Base-by-base conservation (phyloP, 495 filamentous ascomycete genomes). In the Trichoderma erinaceum region DNA sequence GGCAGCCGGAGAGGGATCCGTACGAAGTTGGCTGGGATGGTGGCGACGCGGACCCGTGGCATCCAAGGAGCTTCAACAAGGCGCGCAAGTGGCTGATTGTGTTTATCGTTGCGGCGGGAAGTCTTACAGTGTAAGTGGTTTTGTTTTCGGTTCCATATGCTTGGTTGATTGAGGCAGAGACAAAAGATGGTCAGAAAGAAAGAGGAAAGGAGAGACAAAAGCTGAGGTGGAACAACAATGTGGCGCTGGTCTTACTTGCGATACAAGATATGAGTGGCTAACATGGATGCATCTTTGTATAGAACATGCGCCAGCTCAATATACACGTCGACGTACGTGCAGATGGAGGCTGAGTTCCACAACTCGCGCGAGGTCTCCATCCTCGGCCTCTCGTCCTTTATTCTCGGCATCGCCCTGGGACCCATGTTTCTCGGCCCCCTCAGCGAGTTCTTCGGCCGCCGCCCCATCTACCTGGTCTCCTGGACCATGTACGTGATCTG, bases 221-320 rank as follows among this genome's bases (percentile, higher is more conserved):
- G 7, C 8, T 21, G 48, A 4, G 18, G 18, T 52, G 48, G 48
- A 21, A n/a, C 8, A 52, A 2, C 0, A 52, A 21, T 52, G 48
- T 52, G 18, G 8, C 48, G 16, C 18, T 16, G 8, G n/a, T 61
- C 27, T 61, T 21, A 61, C 56, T 32, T 7, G 27, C 23, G 18
- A n/a, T 16, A 52, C 1, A 12, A 18, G 12, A 32, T 13, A 5
- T 32, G 27, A 16, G 46, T 64, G 43, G 63, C 32, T 65, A 27
- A 70, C 43, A 65, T 71, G 63, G 71, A 48, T 23, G 2, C 29
- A 12, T 35, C 43, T 65, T 67, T 52, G 25, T 0, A 18, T 73
- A 94, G 91, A 64, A 97, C 94, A 7, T 94, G 91, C 75, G 86
- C 92, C 2, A 94, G 90, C 25, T 93, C 92, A 1, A 87, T 96